A percentile compares a stretch with the other conserved stretches of the same genome.
These are phyloP conservation scores for Begonia peltatifolia DNA, from an alignment of 306 rosid genomes.

Conservation along the genomic window DNA sequence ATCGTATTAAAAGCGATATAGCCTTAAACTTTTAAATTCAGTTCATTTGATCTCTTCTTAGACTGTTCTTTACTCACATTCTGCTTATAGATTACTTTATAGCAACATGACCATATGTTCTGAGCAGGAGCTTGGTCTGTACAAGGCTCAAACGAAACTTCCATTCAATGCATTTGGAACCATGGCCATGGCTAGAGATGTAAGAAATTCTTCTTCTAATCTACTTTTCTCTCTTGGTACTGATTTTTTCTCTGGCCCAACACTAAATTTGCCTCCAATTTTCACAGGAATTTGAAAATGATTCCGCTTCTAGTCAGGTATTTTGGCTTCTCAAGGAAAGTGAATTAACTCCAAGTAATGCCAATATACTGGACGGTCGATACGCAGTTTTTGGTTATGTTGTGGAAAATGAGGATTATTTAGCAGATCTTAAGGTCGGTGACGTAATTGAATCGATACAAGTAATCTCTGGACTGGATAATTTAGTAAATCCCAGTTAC, in stretches of 20 bases:
- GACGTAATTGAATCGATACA: conserved; percentile 86
- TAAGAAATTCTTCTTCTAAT: conserved; percentile 15
- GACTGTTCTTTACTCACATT: too few species aligned
- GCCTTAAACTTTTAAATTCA: too few species aligned
- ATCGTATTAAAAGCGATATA: too few species aligned
- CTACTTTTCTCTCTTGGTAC: not conserved
- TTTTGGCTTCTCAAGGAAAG: conserved; percentile 97
- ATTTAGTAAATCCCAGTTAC: conserved; percentile 78
- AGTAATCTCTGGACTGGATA: conserved; percentile 79
- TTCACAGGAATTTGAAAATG: conserved; percentile 74
- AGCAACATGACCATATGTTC: not conserved
- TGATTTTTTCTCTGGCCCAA: conserved; percentile 23
- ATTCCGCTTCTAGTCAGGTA: conserved; percentile 84
- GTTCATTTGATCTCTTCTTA: too few species aligned
- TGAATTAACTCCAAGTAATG: conserved; percentile 89
- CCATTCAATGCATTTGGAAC: conserved; percentile 98
- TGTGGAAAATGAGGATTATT: conserved; percentile 57
- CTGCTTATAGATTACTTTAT: too few species aligned
- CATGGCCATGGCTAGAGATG: conserved; percentile 99
- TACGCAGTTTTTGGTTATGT: conserved; percentile 83
- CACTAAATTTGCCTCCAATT: too few species aligned
- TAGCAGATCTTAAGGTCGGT: conserved; percentile 94
- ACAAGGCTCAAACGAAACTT: conserved; percentile 95
- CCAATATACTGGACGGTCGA: conserved; percentile 90
- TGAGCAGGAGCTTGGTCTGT: conserved; percentile 80